Percentiles rank a stretch among this genome's conserved stretches.
Conservation (phyloP, 371 early-diverging fungal genomes). For the Mucor circinelloides region DNA sequence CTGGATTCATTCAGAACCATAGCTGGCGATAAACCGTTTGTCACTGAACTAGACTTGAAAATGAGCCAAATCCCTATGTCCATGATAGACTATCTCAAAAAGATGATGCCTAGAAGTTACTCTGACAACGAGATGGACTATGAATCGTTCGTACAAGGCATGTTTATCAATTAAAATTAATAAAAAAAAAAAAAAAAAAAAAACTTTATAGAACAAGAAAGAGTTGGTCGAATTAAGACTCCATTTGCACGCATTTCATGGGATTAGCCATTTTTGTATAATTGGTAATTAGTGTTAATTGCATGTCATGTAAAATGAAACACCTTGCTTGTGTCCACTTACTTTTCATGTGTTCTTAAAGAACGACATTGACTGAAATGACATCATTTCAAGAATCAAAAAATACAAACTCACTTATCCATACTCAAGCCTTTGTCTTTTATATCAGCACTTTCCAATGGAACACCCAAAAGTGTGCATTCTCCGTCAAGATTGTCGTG, state of each 20-base stretch:
- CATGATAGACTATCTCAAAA: slow-evolving; percentile 74
- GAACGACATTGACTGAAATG: too few species aligned
- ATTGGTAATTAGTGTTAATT: neutral
- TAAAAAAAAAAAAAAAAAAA: neutral
- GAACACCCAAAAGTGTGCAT: too few species aligned
- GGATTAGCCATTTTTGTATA: neutral
- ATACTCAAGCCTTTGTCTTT: too few species aligned
- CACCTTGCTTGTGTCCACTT: neutral
- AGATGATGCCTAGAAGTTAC: slow-evolving; percentile 65
- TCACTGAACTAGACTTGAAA: slow-evolving; percentile 74
- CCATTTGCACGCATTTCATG: neutral
- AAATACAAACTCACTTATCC: too few species aligned
- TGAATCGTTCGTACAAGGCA: slow-evolving; percentile 63
- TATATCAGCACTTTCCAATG: too few species aligned
- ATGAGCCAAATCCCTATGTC: slow-evolving; percentile 67
- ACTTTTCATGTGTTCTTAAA: too few species aligned
- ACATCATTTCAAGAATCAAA: too few species aligned
- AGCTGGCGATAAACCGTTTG: slow-evolving; percentile 82
- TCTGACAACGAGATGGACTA: slow-evolving; percentile 52
- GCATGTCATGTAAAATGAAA: too few species aligned
- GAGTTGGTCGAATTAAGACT: too few species aligned
- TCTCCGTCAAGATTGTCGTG: too few species aligned
- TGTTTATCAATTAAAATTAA: slow-evolving; percentile 50
- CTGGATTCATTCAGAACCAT: slow-evolving; percentile 83
- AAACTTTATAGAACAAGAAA: too few species aligned